These are phyloP conservation scores for Nothophoma quercina DNA, from an alignment of 2,329 filamentous ascomycete species.

Conservation along the genomic window DNA sequence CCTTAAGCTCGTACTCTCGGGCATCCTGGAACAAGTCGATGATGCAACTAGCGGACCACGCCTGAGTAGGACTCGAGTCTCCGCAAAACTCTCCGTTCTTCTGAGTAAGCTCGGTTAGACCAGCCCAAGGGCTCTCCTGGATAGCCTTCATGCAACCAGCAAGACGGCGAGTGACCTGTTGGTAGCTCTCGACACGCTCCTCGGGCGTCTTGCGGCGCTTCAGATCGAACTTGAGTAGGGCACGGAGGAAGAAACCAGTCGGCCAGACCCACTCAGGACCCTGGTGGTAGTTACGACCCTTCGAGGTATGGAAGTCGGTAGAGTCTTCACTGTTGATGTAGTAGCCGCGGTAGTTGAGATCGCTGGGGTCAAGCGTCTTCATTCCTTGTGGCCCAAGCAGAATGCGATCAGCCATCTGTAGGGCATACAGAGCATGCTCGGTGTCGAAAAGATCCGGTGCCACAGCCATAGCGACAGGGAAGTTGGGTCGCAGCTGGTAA, in stretches of 20 bases:
- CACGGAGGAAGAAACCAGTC: slow-evolving; percentile 92
- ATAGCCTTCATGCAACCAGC: slow-evolving; percentile 87
- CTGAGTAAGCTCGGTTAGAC: slow-evolving; percentile 91
- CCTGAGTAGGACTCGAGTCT: slow-evolving; percentile 95
- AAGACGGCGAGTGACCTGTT: slow-evolving; percentile 87
- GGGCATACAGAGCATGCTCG: slow-evolving; percentile 77
- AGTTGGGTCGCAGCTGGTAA: slow-evolving; percentile 95
- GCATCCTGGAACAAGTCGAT: slow-evolving; percentile 97
- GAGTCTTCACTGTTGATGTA: slow-evolving; percentile 96
- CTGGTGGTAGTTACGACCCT: slow-evolving; percentile 97
- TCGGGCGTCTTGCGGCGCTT: slow-evolving; percentile 70
- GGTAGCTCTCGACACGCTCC: slow-evolving; percentile 85
- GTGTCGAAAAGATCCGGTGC: slow-evolving; percentile 87
- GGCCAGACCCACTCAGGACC: slow-evolving; percentile 99
- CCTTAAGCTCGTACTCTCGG: slow-evolving; percentile 41
- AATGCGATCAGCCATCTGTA: slow-evolving; percentile 79
- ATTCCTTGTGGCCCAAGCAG: slow-evolving; percentile 91
- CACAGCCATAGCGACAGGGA: slow-evolving; percentile 93
- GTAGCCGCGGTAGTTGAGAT: slow-evolving; percentile 92
- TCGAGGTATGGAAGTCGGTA: slow-evolving; percentile 87
- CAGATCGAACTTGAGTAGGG: slow-evolving; percentile 89
- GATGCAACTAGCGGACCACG: slow-evolving; percentile 94
- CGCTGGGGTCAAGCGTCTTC: slow-evolving; percentile 91
- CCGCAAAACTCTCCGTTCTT: slow-evolving; percentile 82
- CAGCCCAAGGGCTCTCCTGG: slow-evolving; percentile 81